Evolutionary conservation across 768 basidiomycete species (phyloP), one percentile per base, ranked within the genome.

Genomic region (Phanerochaete carnosa): DNA sequence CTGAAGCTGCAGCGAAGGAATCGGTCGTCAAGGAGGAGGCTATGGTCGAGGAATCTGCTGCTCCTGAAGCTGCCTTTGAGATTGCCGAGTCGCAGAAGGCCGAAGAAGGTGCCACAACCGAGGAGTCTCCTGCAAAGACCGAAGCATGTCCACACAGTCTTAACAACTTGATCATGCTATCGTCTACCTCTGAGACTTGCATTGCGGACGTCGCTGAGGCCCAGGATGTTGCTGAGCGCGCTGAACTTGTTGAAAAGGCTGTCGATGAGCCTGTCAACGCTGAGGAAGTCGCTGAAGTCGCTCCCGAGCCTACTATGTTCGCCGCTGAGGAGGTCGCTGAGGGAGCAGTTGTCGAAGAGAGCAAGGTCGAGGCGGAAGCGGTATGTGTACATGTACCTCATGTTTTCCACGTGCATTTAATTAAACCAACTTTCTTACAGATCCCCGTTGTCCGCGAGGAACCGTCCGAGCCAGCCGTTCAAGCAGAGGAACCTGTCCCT

Each of bases 271-370:
- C 26, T 8, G n/a, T n/a, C 33, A n/a, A n/a, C 15, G 35, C 51
- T 29, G n/a, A 2, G 9, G 51, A 51, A 7, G 22, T 45, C 25
- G 37, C 23, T 11, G 58, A 51, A 15, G 49, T 25, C 15, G 23
- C 25, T 19, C 23, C 57, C 33, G 61, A 62, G 15, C 12, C 29
- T 19, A 37, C 35, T 46, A 37, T 23, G 12, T 25, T 29, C 11
- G 50, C 23, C 13, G 58, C 58, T 11, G 57, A 57, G 32, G 61
- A 58, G 49, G 26, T 30, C 47, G 19, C 47, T 28, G 57, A 50
- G 46, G 28, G 25, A 25, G 46, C 56, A n/a, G 46, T 43, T 15
- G 57, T 50, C 37, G 55, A 57, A 45, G 55, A 57, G 55, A 30
- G 23, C 22, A 22, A 37, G 8, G 55, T 28, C 15, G 55, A 57